Evolutionary conservation across 164 flowering plant species (phyloP).

Genomic region (Houttuynia cordata): DNA sequence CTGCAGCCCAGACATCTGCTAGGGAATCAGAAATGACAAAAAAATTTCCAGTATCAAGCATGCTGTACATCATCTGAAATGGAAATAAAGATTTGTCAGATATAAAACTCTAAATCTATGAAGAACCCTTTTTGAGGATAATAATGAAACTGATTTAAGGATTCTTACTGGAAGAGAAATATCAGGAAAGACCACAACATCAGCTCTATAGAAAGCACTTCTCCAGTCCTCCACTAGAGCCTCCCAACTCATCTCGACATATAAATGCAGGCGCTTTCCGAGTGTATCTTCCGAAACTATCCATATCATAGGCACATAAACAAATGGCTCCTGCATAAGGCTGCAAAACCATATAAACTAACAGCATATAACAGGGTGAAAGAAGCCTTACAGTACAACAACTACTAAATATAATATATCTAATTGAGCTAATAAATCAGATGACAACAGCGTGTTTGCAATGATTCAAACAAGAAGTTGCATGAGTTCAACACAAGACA

Average conservation of each 20-base stretch:
- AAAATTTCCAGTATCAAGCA: constrained; percentile 92
- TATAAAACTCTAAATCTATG: neutral
- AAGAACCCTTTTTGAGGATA: neutral
- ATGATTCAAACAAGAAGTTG: too few relatives aligned
- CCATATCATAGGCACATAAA: constrained; percentile 87
- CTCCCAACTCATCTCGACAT: constrained; percentile 53
- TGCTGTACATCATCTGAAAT: constrained; percentile 83
- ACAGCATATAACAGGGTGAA: constrained; percentile 16
- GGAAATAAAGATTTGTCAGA: neutral
- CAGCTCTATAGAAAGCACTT: constrained; percentile 64
- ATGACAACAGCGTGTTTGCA: too few relatives aligned
- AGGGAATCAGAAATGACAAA: constrained; percentile 90
- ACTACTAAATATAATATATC: too few relatives aligned
- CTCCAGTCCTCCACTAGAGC: constrained; percentile 66
- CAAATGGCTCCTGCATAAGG: constrained; percentile 99
- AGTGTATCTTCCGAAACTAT: constrained; percentile 78
- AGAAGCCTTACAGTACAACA: neutral
- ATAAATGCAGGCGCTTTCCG: constrained; percentile 57
- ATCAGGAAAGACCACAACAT: constrained; percentile 74
- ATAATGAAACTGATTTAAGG: neutral
- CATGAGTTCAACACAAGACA: too few relatives aligned
- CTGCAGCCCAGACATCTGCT: constrained; percentile 78
- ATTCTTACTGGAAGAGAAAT: constrained; percentile 63
- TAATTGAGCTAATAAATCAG: too few relatives aligned
- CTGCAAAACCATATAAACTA: constrained; percentile 78